These are phyloP conservation scores for Otatea glauca DNA, from an alignment of 176 grass and related monocot genomes.

Conservation along the genomic window DNA sequence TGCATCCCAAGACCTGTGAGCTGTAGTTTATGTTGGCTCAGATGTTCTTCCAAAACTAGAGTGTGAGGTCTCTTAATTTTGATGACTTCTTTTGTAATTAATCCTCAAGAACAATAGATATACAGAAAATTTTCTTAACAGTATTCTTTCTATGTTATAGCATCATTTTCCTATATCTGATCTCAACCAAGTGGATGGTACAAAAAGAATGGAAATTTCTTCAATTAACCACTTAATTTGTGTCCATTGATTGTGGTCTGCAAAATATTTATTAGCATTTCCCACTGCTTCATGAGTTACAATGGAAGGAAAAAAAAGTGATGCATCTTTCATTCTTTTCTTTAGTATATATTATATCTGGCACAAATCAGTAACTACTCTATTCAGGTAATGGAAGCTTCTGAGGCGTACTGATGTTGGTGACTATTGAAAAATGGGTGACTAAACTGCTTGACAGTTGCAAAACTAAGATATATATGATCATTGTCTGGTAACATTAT, in stretches of 20 bases:
- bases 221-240: background rate
- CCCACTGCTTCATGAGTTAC: background rate
- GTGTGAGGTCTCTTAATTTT: background rate
- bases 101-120: background rate
- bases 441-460: constrained; percentile 1
- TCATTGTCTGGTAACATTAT: background rate
- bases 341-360: background rate
- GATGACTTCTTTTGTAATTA: background rate
- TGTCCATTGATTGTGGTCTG: background rate
- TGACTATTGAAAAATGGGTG: background rate
- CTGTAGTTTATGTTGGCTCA: constrained; percentile 8
- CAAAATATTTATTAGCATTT: background rate
- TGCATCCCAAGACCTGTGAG: background rate
- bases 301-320: background rate
- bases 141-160: background rate
- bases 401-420: background rate
- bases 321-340: background rate
- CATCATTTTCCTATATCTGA: background rate
- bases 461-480: background rate
- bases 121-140: background rate
- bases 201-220: background rate
- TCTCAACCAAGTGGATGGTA: background rate
- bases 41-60: background rate
- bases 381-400: background rate
- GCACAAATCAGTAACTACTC: background rate